phyloP scores from a whole-genome alignment of 2,329 filamentous ascomycete genomes.

The Neopestalotiopsis clavispora region DNA sequence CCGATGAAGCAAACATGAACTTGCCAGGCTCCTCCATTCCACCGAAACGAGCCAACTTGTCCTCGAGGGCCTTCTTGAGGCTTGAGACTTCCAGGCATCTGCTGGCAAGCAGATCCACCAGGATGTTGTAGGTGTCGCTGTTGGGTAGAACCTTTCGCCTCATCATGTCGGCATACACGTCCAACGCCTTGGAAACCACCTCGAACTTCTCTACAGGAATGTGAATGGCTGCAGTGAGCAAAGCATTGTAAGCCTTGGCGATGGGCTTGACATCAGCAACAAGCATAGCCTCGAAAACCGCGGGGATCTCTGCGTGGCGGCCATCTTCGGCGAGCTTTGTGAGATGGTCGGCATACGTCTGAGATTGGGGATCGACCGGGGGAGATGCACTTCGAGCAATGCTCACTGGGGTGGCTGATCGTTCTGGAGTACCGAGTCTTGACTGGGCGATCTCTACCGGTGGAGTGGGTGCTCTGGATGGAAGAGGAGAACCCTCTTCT shows the following conservation, averaged over 20 bases:
- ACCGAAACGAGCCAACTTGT: conserved; percentile 79
- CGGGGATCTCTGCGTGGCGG: conserved; percentile 86
- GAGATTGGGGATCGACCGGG: conserved; percentile 65
- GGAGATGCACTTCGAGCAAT: conserved; percentile 64
- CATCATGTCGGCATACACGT: conserved; percentile 97
- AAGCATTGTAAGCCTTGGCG: conserved; percentile 87
- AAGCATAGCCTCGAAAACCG: conserved; percentile 89
- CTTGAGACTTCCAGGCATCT: conserved; percentile 80
- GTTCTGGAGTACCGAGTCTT: conserved; percentile 45
- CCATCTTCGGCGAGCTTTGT: conserved; percentile 72
- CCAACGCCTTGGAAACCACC: conserved; percentile 87
- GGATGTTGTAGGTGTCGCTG: conserved; percentile 83
- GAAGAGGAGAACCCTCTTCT: conserved; percentile 42
- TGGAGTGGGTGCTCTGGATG: conserved; percentile 40
- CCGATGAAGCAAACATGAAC: conserved; percentile 82
- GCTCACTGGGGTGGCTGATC: conserved; percentile 48
- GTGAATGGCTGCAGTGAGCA: conserved; percentile 83
- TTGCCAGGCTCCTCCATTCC: conserved; percentile 71
- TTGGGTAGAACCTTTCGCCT: conserved; percentile 82
- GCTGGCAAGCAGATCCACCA: conserved; percentile 81
- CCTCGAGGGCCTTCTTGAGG: conserved; percentile 75
- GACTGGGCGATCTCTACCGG: conserved; percentile 46
- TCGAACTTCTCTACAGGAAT: conserved; percentile 80
- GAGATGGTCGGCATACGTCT: conserved; percentile 79
- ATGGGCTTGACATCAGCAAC: conserved; percentile 81